These are phyloP conservation scores for Cinchona pubescens DNA, from an alignment of 257 asterid species.

Conservation along the genomic window DNA sequence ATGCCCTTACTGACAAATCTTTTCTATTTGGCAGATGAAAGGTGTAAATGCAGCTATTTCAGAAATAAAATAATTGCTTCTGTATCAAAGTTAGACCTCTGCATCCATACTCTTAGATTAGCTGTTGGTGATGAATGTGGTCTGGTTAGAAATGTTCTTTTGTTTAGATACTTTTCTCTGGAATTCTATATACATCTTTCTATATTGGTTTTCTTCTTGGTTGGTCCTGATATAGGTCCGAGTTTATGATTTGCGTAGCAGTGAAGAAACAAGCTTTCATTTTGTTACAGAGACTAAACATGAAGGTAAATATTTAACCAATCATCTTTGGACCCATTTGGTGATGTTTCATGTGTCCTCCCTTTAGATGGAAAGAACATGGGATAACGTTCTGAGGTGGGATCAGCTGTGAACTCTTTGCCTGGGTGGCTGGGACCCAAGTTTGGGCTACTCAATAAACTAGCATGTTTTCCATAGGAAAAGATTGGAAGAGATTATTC, in stretches of 20 bases:
- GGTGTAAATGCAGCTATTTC: slow-evolving; percentile 40
- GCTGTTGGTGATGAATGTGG: slow-evolving; percentile 85
- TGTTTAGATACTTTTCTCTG: slow-evolving; percentile 13
- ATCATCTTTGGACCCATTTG: not conserved
- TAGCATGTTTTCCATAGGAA: not conserved
- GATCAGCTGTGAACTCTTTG: not conserved
- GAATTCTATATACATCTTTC: slow-evolving; percentile 12
- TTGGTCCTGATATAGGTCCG: slow-evolving; percentile 50
- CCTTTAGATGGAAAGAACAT: not conserved
- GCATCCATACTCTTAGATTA: slow-evolving; percentile 61
- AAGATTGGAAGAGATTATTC: slow-evolving; percentile 1
- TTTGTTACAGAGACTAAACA: slow-evolving; percentile 53
- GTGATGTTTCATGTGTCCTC: not conserved
- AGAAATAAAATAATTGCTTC: too few species aligned
- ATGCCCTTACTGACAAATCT: slow-evolving; percentile 1
- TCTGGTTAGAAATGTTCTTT: slow-evolving; percentile 59
- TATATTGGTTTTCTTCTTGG: slow-evolving; percentile 25
- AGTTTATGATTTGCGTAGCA: slow-evolving; percentile 50
- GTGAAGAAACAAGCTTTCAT: slow-evolving; percentile 47
- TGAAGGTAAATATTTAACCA: slow-evolving; percentile 53
- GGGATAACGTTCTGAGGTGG: not conserved
- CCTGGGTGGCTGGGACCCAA: not conserved
- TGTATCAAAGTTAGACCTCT: slow-evolving; percentile 56
- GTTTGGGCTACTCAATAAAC: not conserved
- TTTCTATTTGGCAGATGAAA: slow-evolving; percentile 52